Evolutionary conservation across 257 asterid species (phyloP).

Genomic region (Solanum pinnatisectum): DNA sequence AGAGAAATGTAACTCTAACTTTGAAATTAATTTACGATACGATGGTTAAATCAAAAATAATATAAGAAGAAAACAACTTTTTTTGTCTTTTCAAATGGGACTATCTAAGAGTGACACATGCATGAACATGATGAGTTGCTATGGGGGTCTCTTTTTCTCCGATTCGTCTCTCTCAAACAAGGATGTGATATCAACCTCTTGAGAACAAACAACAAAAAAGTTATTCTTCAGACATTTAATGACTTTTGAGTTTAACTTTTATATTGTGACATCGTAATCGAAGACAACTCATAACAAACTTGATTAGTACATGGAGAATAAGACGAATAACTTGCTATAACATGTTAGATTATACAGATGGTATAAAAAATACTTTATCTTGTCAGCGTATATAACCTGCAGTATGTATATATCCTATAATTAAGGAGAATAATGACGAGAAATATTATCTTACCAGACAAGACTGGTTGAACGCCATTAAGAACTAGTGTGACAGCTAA

Average conservation of each 20-base stretch:
- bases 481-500: conserved; percentile 20
- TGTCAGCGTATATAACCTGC: too few relatives aligned
- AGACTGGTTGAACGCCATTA: conserved; percentile 31
- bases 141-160: not conserved
- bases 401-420: not conserved
- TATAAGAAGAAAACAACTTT: not conserved
- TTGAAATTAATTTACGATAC: not conserved
- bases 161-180: not conserved
- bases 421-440: not conserved
- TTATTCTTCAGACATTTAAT: not conserved
- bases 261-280: not conserved
- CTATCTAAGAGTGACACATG: not conserved
- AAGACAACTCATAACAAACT: too few relatives aligned
- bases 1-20: not conserved
- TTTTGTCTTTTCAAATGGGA: not conserved
- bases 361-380: not conserved
- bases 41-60: not conserved
- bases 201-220: not conserved
- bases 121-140: not conserved
- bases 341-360: not conserved
- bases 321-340: not conserved
- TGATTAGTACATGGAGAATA: not conserved
- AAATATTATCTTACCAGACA: conserved; percentile 7
- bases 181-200: not conserved
- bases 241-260: not conserved